phyloP scores from a whole-genome alignment of 2,329 filamentous ascomycete genomes.

The Huntiella omanensis region DNA sequence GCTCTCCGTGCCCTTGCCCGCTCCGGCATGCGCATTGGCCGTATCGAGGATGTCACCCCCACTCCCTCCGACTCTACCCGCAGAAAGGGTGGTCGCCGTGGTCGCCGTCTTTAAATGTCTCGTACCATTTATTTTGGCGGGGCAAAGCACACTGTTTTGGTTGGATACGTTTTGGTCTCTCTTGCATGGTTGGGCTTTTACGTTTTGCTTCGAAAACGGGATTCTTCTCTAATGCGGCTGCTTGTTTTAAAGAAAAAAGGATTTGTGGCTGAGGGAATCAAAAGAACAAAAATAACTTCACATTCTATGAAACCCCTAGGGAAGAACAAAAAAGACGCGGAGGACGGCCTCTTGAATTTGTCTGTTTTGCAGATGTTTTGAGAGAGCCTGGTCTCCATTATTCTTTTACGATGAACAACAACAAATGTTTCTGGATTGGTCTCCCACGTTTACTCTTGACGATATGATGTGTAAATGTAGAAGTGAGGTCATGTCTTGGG shows the following conservation, averaged over 20 bases:
- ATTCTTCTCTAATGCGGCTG: constrained; percentile 12
- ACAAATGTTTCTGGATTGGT: constrained; percentile 12
- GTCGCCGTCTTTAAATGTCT: constrained; percentile 84
- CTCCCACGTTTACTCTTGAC: constrained; percentile 5
- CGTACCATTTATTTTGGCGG: constrained; percentile 3
- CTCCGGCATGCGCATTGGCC: constrained; percentile 98
- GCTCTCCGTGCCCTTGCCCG: constrained; percentile 96
- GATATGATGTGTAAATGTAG: too few relatives aligned
- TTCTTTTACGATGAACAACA: constrained; percentile 12
- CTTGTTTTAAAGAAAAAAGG: constrained; percentile 5
- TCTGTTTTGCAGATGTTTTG: background rate
- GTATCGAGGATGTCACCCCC: constrained; percentile 98
- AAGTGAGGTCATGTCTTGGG: too few relatives aligned
- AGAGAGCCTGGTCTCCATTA: constrained; percentile 11
- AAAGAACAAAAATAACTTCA: constrained; percentile 12
- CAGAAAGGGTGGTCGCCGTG: constrained; percentile 99
- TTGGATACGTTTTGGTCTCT: constrained; percentile 9
- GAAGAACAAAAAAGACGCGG: constrained; percentile 12
- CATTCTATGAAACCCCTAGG: constrained; percentile 10
- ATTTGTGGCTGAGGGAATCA: constrained; percentile 12
- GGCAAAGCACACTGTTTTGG: constrained; percentile 10
- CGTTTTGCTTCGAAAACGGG: constrained; percentile 12
- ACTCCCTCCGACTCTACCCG: constrained; percentile 98
- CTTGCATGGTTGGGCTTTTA: constrained; percentile 3
- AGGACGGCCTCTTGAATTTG: constrained; percentile 8